These are phyloP conservation scores for Myrica gale DNA, from an alignment of 306 rosid species.

Conservation along the genomic window DNA sequence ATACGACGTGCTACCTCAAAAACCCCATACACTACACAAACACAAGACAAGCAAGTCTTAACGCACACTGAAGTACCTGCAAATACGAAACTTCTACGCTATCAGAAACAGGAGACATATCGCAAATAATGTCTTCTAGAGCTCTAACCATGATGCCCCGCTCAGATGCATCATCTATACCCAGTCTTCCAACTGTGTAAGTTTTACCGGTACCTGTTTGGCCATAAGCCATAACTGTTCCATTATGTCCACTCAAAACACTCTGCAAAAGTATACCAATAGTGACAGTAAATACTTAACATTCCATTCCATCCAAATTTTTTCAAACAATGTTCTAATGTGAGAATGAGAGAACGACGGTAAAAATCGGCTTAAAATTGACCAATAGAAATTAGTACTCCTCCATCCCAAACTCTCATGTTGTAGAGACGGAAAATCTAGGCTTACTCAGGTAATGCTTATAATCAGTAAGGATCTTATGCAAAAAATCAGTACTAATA, in stretches of 20 bases:
- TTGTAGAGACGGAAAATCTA: neutral
- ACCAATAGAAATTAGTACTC: neutral
- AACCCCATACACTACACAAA: neutral
- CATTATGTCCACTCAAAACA: conserved; percentile 67
- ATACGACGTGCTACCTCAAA: neutral
- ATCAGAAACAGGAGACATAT: conserved; percentile 44
- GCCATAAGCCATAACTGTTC: conserved; percentile 78
- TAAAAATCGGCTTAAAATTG: neutral
- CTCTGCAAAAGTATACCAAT: conserved; percentile 48
- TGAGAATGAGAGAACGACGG: neutral
- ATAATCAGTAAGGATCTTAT: neutral
- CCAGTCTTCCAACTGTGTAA: conserved; percentile 63
- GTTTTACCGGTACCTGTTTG: conserved; percentile 82
- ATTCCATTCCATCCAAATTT: neutral
- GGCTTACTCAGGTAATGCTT: neutral
- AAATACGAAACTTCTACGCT: conserved; percentile 59
- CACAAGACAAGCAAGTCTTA: neutral
- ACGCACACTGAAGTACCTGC: conserved; percentile 43
- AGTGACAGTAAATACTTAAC: conserved; percentile 6
- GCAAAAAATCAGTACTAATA: too few species aligned
- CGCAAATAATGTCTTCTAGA: conserved; percentile 54
- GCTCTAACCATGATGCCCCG: conserved; percentile 74
- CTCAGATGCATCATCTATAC: conserved; percentile 55
- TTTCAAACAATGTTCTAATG: neutral
- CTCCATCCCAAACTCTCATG: neutral